Conservation (phyloP, 164 flowering plant genomes). For the Macadamia tetraphylla region DNA sequence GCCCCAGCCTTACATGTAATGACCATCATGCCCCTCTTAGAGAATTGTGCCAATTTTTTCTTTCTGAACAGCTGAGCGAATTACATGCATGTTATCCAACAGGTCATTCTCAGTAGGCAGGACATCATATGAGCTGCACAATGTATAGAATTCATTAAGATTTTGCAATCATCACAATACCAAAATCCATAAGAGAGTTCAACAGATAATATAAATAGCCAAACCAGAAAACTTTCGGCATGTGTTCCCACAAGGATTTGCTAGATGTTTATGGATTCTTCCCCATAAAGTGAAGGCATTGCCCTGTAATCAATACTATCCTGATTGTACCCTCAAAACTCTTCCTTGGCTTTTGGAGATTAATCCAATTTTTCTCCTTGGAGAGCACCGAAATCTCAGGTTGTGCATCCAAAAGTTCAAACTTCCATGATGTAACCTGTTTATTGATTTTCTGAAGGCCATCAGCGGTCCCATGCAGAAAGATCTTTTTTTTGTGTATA, state of each 20-base stretch:
- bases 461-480: constrained; percentile 42
- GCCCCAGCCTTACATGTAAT: too few species aligned
- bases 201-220: constrained; percentile 6
- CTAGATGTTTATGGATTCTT: constrained; percentile 38
- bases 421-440: constrained; percentile 66
- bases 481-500: constrained; percentile 15
- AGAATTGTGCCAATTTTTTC: constrained; percentile 20
- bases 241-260: constrained; percentile 55
- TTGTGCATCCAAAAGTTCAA: constrained; percentile 37
- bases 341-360: constrained; percentile 65
- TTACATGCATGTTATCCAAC: constrained; percentile 30
- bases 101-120: constrained; percentile 47
- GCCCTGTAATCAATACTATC: constrained; percentile 47
- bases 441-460: constrained; percentile 49
- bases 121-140: constrained; percentile 35
- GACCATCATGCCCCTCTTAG: too few species aligned
- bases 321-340: constrained; percentile 48
- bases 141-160: constrained; percentile 4
- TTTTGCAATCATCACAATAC: neutral
- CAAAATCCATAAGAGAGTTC: neutral
- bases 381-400: constrained; percentile 61
- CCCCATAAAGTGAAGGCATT: constrained; percentile 48
- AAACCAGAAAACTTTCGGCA: constrained; percentile 58
- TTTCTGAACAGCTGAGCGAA: constrained; percentile 32
- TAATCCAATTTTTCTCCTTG: constrained; percentile 56